These are phyloP conservation scores for Naematelia encephala DNA, from an alignment of 768 basidiomycete species.

Conservation along the genomic window DNA sequence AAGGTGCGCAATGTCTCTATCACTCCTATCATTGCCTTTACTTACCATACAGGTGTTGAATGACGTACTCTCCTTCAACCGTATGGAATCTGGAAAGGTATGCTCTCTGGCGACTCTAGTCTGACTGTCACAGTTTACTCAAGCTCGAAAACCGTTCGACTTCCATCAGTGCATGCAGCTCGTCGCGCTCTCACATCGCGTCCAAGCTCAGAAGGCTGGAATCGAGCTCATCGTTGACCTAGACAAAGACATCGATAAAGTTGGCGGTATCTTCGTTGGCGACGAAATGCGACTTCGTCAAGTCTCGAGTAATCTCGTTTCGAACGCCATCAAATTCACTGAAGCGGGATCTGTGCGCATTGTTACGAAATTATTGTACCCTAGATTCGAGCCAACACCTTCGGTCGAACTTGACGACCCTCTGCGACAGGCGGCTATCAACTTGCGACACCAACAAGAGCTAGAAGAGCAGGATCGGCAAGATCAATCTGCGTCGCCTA, in stretches of 20 bases:
- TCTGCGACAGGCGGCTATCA: conserved; percentile 29
- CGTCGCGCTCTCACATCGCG: conserved; percentile 51
- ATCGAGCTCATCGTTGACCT: conserved; percentile 67
- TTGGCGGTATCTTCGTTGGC: conserved; percentile 61
- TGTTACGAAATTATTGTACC: conserved; percentile 57
- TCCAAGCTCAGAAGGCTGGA: conserved; percentile 46
- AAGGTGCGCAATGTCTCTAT: too few relatives aligned
- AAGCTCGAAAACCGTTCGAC: conserved; percentile 55
- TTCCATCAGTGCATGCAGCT: conserved; percentile 54
- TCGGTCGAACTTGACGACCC: conserved; percentile 36
- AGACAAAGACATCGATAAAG: conserved; percentile 56
- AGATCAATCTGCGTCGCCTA: background rate
- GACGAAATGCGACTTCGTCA: conserved; percentile 72
- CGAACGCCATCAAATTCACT: conserved; percentile 53
- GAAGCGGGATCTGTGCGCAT: conserved; percentile 60
- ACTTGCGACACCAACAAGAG: conserved; percentile 14
- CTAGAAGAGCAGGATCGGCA: conserved; percentile 17
- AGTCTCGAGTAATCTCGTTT: conserved; percentile 65
- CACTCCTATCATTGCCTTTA: background rate
- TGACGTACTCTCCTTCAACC: conserved; percentile 52
- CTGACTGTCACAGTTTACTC: conserved; percentile 65
- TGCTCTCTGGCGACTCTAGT: too few relatives aligned
- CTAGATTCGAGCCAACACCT: conserved; percentile 50
- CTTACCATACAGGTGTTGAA: conserved; percentile 29
- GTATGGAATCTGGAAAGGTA: conserved; percentile 50